These are phyloP conservation scores for Penicillium frequentans DNA, from an alignment of 2,329 filamentous ascomycete species.

Conservation along the genomic window DNA sequence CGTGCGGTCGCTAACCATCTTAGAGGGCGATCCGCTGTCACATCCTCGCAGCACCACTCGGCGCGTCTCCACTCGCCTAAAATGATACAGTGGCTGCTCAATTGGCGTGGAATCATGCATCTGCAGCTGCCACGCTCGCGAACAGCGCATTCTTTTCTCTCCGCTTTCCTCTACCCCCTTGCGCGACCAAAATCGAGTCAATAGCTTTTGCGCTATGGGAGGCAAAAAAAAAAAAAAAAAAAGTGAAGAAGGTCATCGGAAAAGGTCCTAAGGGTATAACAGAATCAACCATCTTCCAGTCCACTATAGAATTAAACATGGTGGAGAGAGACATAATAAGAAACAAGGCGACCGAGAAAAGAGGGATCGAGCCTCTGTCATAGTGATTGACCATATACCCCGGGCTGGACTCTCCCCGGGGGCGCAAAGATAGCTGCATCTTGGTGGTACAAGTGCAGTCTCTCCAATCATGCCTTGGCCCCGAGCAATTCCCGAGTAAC, in stretches of 20 bases:
- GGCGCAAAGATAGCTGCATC: constrained; percentile 6
- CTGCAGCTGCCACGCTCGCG: constrained; percentile 36
- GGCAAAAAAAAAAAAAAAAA: background rate
- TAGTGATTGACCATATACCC: constrained; percentile 14
- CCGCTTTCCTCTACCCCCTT: constrained; percentile 15
- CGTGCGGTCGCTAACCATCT: constrained; percentile 23
- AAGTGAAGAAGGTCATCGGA: background rate
- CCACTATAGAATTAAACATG: constrained; percentile 15
- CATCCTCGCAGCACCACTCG: constrained; percentile 27
- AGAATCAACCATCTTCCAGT: constrained; percentile 3
- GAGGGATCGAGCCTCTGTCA: constrained; percentile 1
- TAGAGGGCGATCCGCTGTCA: constrained; percentile 35
- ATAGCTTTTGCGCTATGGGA: background rate
- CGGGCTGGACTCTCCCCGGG: background rate
- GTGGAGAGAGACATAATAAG: background rate
- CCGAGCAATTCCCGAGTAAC: constrained; percentile 19
- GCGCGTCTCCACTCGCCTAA: constrained; percentile 29
- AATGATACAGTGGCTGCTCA: constrained; percentile 17
- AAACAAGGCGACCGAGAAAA: background rate
- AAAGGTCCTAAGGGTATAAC: background rate
- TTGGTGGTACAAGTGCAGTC: constrained; percentile 17
- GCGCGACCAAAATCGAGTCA: constrained; percentile 4
- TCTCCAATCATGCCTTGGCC: constrained; percentile 21
- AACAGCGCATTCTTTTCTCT: constrained; percentile 27
- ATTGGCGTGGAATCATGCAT: constrained; percentile 15